Conservation (phyloP, 805 yeast species). For the Maudiozyma serrabonitensis region DNA sequence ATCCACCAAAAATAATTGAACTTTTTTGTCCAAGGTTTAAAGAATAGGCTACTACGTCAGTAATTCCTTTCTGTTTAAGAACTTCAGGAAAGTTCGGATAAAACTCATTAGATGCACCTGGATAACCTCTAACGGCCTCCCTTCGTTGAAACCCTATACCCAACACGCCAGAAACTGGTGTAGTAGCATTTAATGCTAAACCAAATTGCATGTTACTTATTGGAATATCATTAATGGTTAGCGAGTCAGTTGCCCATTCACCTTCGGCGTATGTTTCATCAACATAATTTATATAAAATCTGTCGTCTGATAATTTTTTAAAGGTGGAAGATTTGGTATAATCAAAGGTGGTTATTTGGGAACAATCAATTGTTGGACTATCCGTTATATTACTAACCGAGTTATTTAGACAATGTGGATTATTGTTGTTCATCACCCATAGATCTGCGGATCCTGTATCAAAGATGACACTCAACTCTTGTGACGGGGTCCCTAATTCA, state of each 20-base stretch:
- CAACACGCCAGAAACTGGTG: constrained; percentile 48
- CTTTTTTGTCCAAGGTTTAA: constrained; percentile 42
- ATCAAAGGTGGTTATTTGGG: constrained; percentile 7
- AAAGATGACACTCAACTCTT: constrained; percentile 45
- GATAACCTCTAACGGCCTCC: constrained; percentile 37
- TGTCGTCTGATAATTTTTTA: constrained; percentile 3
- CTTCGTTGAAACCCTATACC: constrained; percentile 58
- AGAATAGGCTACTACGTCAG: constrained; percentile 45
- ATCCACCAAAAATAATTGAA: constrained; percentile 52
- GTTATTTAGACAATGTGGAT: constrained; percentile 21
- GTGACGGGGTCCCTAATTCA: constrained; percentile 38
- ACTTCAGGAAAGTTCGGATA: constrained; percentile 58
- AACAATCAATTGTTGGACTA: constrained; percentile 16
- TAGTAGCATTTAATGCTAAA: constrained; percentile 48
- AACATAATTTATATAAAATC: constrained; percentile 36
- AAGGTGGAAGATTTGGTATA: constrained; percentile 10
- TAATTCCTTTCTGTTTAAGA: constrained; percentile 43
- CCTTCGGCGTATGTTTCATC: constrained; percentile 44
- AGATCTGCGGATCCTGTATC: constrained; percentile 75
- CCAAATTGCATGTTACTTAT: constrained; percentile 53
- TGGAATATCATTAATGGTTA: constrained; percentile 38
- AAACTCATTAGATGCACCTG: constrained; percentile 13
- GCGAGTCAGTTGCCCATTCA: constrained; percentile 51
- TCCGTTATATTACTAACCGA: constrained; percentile 6
- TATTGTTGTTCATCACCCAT: constrained; percentile 35